Evolutionary conservation across 2,329 filamentous ascomycete species (phyloP), one percentile per base, ranked within the genome.

Genomic region (Blumeriella jaapii): DNA sequence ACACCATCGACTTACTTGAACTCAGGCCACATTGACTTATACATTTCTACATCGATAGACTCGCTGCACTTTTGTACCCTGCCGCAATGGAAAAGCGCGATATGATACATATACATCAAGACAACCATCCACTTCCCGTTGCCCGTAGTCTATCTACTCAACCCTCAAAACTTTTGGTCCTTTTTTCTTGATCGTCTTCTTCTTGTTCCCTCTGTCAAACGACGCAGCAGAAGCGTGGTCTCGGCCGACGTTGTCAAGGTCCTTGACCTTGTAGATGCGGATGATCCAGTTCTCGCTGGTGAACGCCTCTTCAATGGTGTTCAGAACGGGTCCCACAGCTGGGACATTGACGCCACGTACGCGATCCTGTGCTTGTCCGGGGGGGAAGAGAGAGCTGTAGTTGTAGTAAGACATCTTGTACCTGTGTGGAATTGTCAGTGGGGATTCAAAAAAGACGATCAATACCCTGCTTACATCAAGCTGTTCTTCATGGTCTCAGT

Each of bases 401-500:
- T 96, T 96, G 74, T 98, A 83, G 72, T 98, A 98, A 14, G 86
- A 95, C 87, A 98, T 95, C 73, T 98, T 98, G 75, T 98, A 98
- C 85, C 87, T 94, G 35, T 34, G 29, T 19, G 3, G 2, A 19
- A 13, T 37, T 36, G 40, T 55, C 40, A 58, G 53, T 42, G 39
- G 20, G 6, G 11, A 13, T 24, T 17, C n/a, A 15, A 15, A 6
- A 22, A 13, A 17, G 26, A 3, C 4, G 25, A 4, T 9, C 5
- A 2, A 15, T 13, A 23, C 20, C 25, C 13, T 34, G 65, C 83
- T 71, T 71, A 93, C 89, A 96, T 95, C 70, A 98, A 73, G 63
- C 87, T 95, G 74, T 98, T 94, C 69, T 84, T 91, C 91, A 98
- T 98, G 28, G 89, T 85, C 15, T 91, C 84, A 5, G 87, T 94